A percentile compares a stretch with the other conserved stretches of the same genome.
Conservation (phyloP, 306 rosid species). For the Styphnolobium japonicum region DNA sequence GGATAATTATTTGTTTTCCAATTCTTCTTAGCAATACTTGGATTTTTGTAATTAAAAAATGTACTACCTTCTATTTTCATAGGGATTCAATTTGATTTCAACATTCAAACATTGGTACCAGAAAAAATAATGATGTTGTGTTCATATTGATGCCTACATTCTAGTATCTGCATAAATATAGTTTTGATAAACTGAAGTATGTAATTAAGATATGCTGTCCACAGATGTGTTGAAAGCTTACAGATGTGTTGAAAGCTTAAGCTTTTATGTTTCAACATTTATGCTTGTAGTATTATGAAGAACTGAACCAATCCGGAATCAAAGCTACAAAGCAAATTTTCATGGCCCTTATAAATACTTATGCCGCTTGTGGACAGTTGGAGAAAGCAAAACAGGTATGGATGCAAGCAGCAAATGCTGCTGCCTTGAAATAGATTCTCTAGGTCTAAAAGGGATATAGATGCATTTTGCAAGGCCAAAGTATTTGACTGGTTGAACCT, state of each 20-base stretch:
- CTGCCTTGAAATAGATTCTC: neutral
- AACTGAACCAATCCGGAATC: constrained; percentile 44
- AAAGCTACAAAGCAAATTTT: constrained; percentile 48
- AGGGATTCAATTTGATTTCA: constrained; percentile 1
- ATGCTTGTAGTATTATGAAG: constrained; percentile 62
- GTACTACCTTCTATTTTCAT: neutral
- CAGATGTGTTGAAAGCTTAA: neutral
- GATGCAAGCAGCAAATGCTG: constrained; percentile 17
- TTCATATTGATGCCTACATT: neutral
- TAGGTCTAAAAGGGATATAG: neutral
- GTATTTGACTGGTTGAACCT: neutral
- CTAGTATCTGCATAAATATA: constrained; percentile 6
- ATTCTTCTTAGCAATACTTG: too few species aligned
- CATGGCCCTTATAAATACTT: constrained; percentile 66
- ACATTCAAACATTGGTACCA: neutral
- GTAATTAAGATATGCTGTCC: neutral
- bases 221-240: neutral
- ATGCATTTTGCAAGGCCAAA: constrained; percentile 1
- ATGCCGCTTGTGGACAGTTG: constrained; percentile 65
- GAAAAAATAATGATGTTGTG: neutral
- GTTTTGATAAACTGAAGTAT: neutral
- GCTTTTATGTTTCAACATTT: constrained; percentile 20
- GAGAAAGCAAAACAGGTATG: constrained; percentile 83
- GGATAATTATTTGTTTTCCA: too few species aligned
- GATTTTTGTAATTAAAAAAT: neutral